These are phyloP conservation scores for Plasmodium falciparum DNA, from an alignment of 169 alveolate genomes.

Conservation along the genomic window DNA sequence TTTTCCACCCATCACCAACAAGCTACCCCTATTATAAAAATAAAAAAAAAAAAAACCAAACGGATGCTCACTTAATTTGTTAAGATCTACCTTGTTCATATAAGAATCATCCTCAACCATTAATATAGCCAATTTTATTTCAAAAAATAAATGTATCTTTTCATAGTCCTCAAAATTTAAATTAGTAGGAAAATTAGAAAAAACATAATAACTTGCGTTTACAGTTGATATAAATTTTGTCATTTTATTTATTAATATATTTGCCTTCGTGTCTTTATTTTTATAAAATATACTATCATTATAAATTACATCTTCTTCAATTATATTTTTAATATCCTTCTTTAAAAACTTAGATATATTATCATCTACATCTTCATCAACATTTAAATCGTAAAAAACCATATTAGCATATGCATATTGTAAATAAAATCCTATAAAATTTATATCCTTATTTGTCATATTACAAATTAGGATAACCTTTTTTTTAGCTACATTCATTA, in stretches of 20 bases:
- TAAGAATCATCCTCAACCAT: not conserved
- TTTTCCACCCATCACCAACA: not conserved
- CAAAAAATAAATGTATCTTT: conserved; percentile 52
- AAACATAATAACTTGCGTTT: conserved; percentile 47
- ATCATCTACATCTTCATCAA: not conserved
- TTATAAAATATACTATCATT: not conserved
- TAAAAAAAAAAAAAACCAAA: conserved; percentile 16
- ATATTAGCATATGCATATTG: conserved; percentile 50
- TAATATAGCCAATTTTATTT: conserved; percentile 48
- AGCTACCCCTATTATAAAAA: conserved; percentile 6
- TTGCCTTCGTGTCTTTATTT: not conserved
- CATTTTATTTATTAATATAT: conserved; percentile 54
- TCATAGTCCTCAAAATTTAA: conserved; percentile 44
- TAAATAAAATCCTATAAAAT: conserved; percentile 57
- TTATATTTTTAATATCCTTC: no score
- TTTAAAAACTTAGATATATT: no score
- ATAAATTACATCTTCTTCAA: conserved; percentile 17
- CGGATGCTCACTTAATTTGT: not conserved
- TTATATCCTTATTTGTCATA: conserved; percentile 18
- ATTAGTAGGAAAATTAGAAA: conserved; percentile 49
- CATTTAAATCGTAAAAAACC: conserved; percentile 29
- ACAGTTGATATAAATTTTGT: conserved; percentile 1
- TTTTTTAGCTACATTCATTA: conserved; percentile 20
- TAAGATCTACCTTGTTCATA: not conserved
- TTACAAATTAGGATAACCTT: conserved; percentile 44